phyloP scores from a whole-genome alignment of 1,284 basidiomycete species.

The Porogramme epimiltina region DNA sequence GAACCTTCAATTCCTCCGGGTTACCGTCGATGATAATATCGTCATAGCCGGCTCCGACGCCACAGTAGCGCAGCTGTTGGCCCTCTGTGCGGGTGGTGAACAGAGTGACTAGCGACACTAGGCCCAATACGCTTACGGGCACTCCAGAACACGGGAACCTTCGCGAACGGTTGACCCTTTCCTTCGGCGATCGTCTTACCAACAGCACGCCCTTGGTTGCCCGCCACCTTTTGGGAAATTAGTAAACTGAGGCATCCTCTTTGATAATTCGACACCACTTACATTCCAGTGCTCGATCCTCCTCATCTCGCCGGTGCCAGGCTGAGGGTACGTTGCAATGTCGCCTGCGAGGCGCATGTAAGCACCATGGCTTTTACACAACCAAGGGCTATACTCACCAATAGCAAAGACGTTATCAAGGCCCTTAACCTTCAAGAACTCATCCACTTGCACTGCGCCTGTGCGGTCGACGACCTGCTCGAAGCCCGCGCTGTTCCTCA shows the following conservation, averaged over 20 bases:
- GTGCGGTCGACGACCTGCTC: constrained; percentile 70
- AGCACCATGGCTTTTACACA: not conserved
- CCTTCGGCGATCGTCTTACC: constrained; percentile 74
- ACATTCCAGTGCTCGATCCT: constrained; percentile 95
- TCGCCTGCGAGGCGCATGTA: constrained; percentile 52
- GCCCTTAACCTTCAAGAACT: constrained; percentile 71
- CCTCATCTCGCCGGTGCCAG: constrained; percentile 48
- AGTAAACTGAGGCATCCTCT: constrained; percentile 15
- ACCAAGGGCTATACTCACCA: constrained; percentile 43
- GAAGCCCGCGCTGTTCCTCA: constrained; percentile 67
- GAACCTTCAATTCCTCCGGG: constrained; percentile 77
- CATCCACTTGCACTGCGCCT: constrained; percentile 83
- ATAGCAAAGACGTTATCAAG: constrained; percentile 78
- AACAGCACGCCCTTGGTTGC: constrained; percentile 85
- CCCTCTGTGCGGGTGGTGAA: constrained; percentile 49
- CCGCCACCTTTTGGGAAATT: constrained; percentile 63
- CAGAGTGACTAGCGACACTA: too few relatives aligned
- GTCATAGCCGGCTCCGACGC: constrained; percentile 87
- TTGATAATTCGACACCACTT: constrained; percentile 23
- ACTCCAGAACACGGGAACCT: constrained; percentile 91
- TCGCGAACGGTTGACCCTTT: constrained; percentile 60
- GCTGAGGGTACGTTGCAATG: constrained; percentile 83
- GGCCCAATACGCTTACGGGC: constrained; percentile 54
- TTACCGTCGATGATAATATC: constrained; percentile 82
- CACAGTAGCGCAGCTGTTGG: constrained; percentile 84